Base-by-base conservation (phyloP, 371 early-diverging fungal species). In the Synchytrium microbalum region DNA sequence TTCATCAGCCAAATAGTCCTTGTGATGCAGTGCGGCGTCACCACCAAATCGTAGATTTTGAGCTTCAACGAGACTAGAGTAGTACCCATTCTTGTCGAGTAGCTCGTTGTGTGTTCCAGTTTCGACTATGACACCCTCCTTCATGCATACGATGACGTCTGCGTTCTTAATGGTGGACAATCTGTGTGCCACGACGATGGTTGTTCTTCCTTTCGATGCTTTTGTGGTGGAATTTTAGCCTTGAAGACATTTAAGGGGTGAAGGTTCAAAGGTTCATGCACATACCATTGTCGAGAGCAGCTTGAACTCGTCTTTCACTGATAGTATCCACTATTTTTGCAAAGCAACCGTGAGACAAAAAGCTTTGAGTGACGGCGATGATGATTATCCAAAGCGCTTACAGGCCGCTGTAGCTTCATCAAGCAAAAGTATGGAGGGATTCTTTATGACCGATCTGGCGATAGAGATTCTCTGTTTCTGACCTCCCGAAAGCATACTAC, bases 101-200 rank as follows among this genome's bases (percentile, higher is more conserved):
- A 96, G 80, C 62, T 89, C 84, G 23, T 86, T 79, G 72, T 95
- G 95, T 24, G 83, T 90, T 29, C 96, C 96, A 2, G 79, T 80
- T 69, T 96, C 95, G 25, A 88, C 88, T 33, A 95, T 88, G 51
- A 13, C 14, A 10, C 78, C 78, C 30, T 65, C 52, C 3, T 58
- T 62, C 67, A 79, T 73, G 26, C 13, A 13, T 51, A 51, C 51
- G 51, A 51, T 95, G 30, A 82, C 69, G 67, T 95, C 91, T 1
- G 93, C 89, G 64, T 92, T 85, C 63, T 81, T 82, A 63, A 85
- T 80, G 16, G 86, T 86, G 23, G n/a, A n/a, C n/a, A n/a, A n/a
- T n/a, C n/a, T 31, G 74, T 96, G 96, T 1, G 96, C 95, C 69
- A 97, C 89, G 3, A 93, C 88, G 58, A 99, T 85, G 0, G 95